Base-by-base conservation (phyloP, 2,329 filamentous ascomycete species). In the Fusarium coicis region DNA sequence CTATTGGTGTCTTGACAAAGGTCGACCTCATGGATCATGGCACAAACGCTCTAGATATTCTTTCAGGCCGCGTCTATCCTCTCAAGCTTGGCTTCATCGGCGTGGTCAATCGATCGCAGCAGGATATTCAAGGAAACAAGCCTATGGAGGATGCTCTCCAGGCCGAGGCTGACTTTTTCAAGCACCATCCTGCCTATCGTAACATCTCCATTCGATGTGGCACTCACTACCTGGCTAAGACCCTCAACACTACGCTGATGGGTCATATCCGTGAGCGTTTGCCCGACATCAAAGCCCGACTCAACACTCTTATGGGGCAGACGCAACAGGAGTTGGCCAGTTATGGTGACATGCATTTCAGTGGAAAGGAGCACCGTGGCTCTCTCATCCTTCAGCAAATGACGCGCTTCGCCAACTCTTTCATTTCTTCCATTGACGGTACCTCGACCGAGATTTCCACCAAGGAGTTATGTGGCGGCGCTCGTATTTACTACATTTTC, bases 231-330 rank as follows among this genome's bases (percentile, higher is more conserved):
- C 86, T 99, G 63, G 96, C 96, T 57, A 98, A 96, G 85, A 97
- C 94, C 19, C 88, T 99, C 70, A 99, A 98, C 83, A 92, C 92
- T 47, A 99, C 96, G 18, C 88, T 99, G 73, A 98, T 99, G 96
- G 85, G 91, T 28, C 96, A 99, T 80, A 99, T 99, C 80, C 93
- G 96, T 68, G 96, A 99, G 81, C 91, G 96, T 52, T 86, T 99
- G 77, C 96, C 96, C 36, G 96, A 99, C 82, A 99, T 99, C 86
- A 99, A 99, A 84, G 96, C 96, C 55, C 92, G 96, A 62, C 88
- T 99, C 70, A 99, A 99, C 83, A 99, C 96, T 2, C 86, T 99
- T 57, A 99, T 99, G 96, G 96, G 96, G n/a, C 96, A 99, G 83
- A 98, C 96, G 54, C 96, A 99, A 81, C 96, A 99, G 85, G 96